phyloP scores from a whole-genome alignment of 2,329 filamentous ascomycete genomes.

The Colletotrichum aenigma region DNA sequence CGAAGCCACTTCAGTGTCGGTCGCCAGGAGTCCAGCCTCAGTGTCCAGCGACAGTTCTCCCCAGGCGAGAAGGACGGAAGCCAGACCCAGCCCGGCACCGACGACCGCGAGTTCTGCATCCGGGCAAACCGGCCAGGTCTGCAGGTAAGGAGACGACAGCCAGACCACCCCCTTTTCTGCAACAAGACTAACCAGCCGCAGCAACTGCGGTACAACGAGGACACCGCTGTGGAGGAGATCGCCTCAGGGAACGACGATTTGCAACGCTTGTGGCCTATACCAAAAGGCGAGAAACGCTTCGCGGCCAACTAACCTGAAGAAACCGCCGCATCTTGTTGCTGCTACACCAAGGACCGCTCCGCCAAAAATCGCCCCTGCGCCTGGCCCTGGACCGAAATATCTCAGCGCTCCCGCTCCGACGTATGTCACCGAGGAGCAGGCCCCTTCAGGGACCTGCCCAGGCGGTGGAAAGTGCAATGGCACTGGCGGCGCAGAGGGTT shows the following conservation, averaged over 20 bases:
- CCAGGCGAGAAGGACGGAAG: not conserved
- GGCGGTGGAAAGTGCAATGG: slow-evolving; percentile 95
- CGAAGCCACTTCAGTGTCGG: slow-evolving; percentile 14
- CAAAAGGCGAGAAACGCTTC: slow-evolving; percentile 91
- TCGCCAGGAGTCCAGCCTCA: slow-evolving; percentile 18
- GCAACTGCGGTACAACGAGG: slow-evolving; percentile 92
- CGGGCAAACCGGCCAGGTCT: slow-evolving; percentile 66
- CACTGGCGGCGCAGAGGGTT: slow-evolving; percentile 92
- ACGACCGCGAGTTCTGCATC: slow-evolving; percentile 16
- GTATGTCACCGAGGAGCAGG: slow-evolving; percentile 79
- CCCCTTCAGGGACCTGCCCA: slow-evolving; percentile 85
- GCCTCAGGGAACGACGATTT: slow-evolving; percentile 91
- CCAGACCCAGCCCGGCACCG: slow-evolving; percentile 15
- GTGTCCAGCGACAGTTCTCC: slow-evolving; percentile 14
- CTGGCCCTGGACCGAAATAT: slow-evolving; percentile 43
- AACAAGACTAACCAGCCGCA: slow-evolving; percentile 42
- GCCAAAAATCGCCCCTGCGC: slow-evolving; percentile 35
- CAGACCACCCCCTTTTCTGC: not conserved
- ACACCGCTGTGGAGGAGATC: slow-evolving; percentile 95
- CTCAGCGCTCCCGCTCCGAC: slow-evolving; percentile 59
- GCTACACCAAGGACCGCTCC: slow-evolving; percentile 47
- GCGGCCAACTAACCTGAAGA: slow-evolving; percentile 88
- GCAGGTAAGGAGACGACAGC: slow-evolving; percentile 58
- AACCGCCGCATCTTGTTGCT: slow-evolving; percentile 62
- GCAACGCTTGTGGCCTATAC: slow-evolving; percentile 96